phyloP scores from a whole-genome alignment of 257 asterid genomes.

The Nicotiana knightiana region DNA sequence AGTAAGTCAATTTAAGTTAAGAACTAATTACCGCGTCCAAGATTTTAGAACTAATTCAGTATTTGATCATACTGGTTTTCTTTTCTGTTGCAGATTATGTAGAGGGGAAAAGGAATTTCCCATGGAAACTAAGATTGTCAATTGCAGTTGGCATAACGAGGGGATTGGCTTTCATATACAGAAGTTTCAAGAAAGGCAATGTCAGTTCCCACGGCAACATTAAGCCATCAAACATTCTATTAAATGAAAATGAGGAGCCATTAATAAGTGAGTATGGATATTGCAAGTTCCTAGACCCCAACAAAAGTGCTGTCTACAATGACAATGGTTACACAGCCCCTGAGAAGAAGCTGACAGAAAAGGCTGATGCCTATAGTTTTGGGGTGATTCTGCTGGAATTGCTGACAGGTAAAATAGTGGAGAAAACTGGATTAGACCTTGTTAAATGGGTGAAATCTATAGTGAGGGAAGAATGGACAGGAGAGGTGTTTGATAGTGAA shows the following conservation, averaged over 20 bases:
- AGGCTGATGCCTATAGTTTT: conserved; percentile 27
- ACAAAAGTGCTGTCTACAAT: not conserved
- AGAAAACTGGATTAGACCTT: conserved; percentile 31
- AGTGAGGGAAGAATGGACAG: conserved; percentile 48
- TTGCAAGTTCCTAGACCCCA: conserved; percentile 13
- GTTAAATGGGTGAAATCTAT: conserved; percentile 38
- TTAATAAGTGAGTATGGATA: conserved; percentile 40
- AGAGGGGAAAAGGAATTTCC: conserved; percentile 29
- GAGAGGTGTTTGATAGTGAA: conserved; percentile 38
- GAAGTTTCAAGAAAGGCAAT: conserved; percentile 3
- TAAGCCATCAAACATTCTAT: conserved; percentile 40
- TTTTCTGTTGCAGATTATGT: conserved; percentile 20
- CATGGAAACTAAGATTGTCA: conserved; percentile 36
- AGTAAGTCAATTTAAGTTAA: conserved; percentile 13
- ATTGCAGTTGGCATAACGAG: conserved; percentile 40
- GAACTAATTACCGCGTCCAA: no score
- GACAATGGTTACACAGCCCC: conserved; percentile 27
- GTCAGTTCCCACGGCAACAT: conserved; percentile 45
- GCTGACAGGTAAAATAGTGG: conserved; percentile 38
- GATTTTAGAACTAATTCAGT: no score
- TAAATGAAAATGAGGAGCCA: conserved; percentile 27
- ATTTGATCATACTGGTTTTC: not conserved
- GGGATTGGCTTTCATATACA: conserved; percentile 31
- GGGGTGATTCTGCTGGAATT: conserved; percentile 37
- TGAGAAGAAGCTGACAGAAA: conserved; percentile 19